A percentile compares a stretch with the other conserved stretches of the same genome.
Evolutionary conservation across 257 asterid genomes (phyloP).

Genomic region (Solanum tarapatanum): DNA sequence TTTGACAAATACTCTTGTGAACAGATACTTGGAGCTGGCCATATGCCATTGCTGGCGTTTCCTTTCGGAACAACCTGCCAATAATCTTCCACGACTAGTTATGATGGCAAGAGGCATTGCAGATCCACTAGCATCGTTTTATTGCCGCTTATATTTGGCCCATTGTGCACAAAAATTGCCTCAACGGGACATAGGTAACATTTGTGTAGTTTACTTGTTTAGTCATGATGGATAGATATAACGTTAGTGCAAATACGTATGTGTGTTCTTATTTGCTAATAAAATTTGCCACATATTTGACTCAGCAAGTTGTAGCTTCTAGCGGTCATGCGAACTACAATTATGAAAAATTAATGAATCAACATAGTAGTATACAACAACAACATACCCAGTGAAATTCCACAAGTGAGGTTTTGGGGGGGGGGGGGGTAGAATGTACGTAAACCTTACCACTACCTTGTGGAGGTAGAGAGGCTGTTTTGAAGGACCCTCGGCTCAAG

Average conservation of each 20-base stretch:
- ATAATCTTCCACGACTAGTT: slow-evolving; percentile 61
- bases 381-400: too few species aligned
- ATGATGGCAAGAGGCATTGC: slow-evolving; percentile 80
- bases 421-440: too few species aligned
- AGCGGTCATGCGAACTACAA: not conserved
- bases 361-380: not conserved
- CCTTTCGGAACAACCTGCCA: slow-evolving; percentile 43
- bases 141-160: slow-evolving; percentile 71
- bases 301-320: not conserved
- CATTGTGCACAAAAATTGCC: slow-evolving; percentile 65
- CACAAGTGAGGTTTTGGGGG: too few species aligned
- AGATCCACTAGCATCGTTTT: slow-evolving; percentile 72
- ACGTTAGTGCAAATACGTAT: not conserved
- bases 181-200: slow-evolving; percentile 40
- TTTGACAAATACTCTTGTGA: slow-evolving; percentile 4
- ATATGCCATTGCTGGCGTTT: slow-evolving; percentile 71
- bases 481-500: too few species aligned
- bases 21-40: slow-evolving; percentile 86
- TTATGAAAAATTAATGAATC: not conserved
- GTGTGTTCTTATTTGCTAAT: not conserved
- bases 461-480: too few species aligned
- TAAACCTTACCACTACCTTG: too few species aligned
- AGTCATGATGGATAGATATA: not conserved
- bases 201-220: not conserved
- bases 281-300: not conserved